Base-by-base conservation (phyloP, 1,139 yeast species). In the Kodamaea sp. region DNA sequence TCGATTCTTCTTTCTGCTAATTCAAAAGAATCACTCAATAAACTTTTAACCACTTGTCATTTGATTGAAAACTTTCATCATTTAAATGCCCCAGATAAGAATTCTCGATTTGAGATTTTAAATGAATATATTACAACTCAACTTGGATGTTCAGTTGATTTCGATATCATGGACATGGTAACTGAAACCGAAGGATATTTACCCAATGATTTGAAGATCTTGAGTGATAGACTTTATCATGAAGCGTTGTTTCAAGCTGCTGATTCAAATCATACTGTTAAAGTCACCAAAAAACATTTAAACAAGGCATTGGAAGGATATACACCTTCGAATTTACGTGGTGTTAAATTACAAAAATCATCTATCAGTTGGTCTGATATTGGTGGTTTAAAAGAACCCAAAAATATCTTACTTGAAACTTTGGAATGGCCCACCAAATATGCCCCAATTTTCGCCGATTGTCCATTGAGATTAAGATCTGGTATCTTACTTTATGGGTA, bases 341-440 rank as follows among this genome's bases (percentile, higher is more conserved):
- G 96, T 1, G 95, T 88, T 9, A 87, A 89, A 55, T 67, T 90
- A 9, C 89, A 88, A 50, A 88, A 86, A 53, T 79, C 90, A 0
- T 66, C 81, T 0, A 79, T 82, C 1, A 75, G 75, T 32, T 92
- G 98, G 98, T 53, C 71, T 2, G 96, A 89, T 49, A 88, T 92
- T 50, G 98, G 97, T 7, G 98, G 97, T 0, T 66, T 92, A 35
- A 65, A 64, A 24, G 85, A 81, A 12, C 95, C 95, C 2, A 92
- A 90, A 54, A 70, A 74, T 8, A 70, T 87, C 0, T 63, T 92
- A 22, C 62, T 89, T 36, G 97, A 92, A 57, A 92, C 97, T 0
- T 63, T 92, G 29, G 97, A 92, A 57, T 90, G 97, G 97, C 98
- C 98, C 2, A 88, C 96, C 1, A 85, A 83, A 53, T 92, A 90